phyloP scores from a whole-genome alignment of 2,329 filamentous ascomycete genomes.

The Stagonosporopsis chrysanthemi region DNA sequence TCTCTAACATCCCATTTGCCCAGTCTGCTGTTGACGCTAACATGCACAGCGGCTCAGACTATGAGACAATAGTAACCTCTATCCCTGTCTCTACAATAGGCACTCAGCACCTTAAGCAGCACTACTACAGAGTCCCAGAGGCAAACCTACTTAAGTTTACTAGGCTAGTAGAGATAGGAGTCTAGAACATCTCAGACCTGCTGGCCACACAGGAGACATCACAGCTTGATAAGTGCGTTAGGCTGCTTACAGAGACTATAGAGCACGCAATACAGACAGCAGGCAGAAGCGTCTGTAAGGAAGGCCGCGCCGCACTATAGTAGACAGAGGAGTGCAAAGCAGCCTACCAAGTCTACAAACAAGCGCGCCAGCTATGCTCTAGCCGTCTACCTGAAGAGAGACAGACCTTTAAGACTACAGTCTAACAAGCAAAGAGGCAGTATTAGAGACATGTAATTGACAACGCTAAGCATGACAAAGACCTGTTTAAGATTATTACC shows the following conservation, averaged over 20 bases:
- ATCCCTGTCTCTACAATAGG: background rate
- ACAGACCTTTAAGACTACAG: too few species aligned
- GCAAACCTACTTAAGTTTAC: slow-evolving; percentile 3
- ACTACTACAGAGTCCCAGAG: slow-evolving; percentile 1
- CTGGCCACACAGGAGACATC: background rate
- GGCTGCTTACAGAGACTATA: background rate
- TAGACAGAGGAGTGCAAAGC: too few species aligned
- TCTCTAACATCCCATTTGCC: slow-evolving; percentile 16
- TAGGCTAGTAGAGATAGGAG: too few species aligned
- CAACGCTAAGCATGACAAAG: too few species aligned
- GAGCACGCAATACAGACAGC: background rate
- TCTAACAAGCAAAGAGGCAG: background rate
- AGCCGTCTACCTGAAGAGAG: too few species aligned
- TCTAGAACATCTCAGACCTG: background rate
- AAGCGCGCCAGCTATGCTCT: too few species aligned
- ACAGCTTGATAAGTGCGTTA: background rate
- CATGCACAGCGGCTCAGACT: slow-evolving; percentile 13
- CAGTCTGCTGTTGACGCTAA: background rate
- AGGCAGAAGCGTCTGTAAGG: background rate
- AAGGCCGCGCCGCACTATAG: background rate
- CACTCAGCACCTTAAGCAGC: background rate
- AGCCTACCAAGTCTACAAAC: too few species aligned
- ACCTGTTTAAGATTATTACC: too few species aligned
- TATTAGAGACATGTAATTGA: too few species aligned
- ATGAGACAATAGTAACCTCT: slow-evolving; percentile 10